Evolutionary conservation across 2,329 filamentous ascomycete species (phyloP).

Genomic region (Decorospora gaudefroyi): DNA sequence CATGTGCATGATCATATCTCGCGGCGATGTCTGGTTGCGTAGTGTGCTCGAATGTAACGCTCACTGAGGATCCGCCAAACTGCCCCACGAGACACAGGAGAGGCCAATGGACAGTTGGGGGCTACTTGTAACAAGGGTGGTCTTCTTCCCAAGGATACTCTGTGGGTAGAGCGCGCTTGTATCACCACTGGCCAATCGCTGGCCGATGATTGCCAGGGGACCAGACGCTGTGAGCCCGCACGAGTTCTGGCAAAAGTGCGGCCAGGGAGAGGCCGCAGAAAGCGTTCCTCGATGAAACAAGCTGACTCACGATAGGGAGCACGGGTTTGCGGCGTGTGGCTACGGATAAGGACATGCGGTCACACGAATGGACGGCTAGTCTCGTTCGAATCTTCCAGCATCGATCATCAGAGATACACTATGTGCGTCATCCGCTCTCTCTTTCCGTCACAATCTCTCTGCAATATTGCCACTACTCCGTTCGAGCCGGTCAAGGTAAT

Average conservation of each 20-base stretch:
- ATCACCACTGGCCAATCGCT: slow-evolving; percentile 1
- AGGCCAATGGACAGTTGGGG: too few relatives aligned
- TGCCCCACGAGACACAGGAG: slow-evolving; percentile 1
- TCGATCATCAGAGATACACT: neutral
- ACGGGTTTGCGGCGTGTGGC: too few relatives aligned
- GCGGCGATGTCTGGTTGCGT: neutral
- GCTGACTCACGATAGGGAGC: too few relatives aligned
- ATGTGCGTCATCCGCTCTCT: neutral
- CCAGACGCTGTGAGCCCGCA: slow-evolving; percentile 7
- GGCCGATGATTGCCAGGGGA: slow-evolving; percentile 7
- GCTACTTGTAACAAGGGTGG: slow-evolving; percentile 4
- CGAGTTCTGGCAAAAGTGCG: slow-evolving; percentile 6
- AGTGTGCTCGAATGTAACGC: slow-evolving; percentile 5
- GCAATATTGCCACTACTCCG: slow-evolving; percentile 9
- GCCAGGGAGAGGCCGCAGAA: too few relatives aligned
- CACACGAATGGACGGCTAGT: slow-evolving; percentile 30
- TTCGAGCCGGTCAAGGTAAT: slow-evolving; percentile 20
- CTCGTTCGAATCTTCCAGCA: too few relatives aligned
- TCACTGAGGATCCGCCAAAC: slow-evolving; percentile 1
- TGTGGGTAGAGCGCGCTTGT: slow-evolving; percentile 5
- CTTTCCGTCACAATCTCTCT: slow-evolving; percentile 1
- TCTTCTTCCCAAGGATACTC: slow-evolving; percentile 1
- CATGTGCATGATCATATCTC: neutral
- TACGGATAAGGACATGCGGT: too few relatives aligned
- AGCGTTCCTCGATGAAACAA: neutral